Conservation (phyloP, 495 filamentous ascomycete genomes). For the Lophiotrema nucula region DNA sequence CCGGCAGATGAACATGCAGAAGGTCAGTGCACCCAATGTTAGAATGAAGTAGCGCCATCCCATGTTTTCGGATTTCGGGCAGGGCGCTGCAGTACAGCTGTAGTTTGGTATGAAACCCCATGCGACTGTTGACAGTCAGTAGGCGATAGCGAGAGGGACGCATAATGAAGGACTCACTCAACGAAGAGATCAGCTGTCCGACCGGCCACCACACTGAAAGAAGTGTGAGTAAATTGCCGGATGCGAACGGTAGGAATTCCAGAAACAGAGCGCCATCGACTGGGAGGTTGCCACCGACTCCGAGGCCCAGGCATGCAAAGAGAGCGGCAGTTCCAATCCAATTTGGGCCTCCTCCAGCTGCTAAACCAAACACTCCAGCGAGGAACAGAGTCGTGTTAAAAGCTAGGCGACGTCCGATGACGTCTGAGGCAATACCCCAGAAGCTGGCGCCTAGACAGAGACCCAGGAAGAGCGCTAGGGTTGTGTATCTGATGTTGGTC, state of each 20-base stretch:
- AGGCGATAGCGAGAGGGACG: background rate
- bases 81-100: slow-evolving; percentile 45
- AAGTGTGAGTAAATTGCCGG: slow-evolving; percentile 54
- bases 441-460: slow-evolving; percentile 59
- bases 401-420: slow-evolving; percentile 58
- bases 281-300: slow-evolving; percentile 57
- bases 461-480: slow-evolving; percentile 55
- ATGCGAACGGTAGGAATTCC: slow-evolving; percentile 57
- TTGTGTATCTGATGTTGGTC: slow-evolving; percentile 50
- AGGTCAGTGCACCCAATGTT: slow-evolving; percentile 67
- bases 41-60: slow-evolving; percentile 81
- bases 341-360: slow-evolving; percentile 49
- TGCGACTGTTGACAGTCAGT: slow-evolving; percentile 41
- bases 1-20: slow-evolving; percentile 41
- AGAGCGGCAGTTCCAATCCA: slow-evolving; percentile 51
- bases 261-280: slow-evolving; percentile 59
- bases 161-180: slow-evolving; percentile 8
- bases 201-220: slow-evolving; percentile 62
- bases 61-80: slow-evolving; percentile 63
- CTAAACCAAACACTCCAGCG: slow-evolving; percentile 55
- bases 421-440: slow-evolving; percentile 58
- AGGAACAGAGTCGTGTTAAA: slow-evolving; percentile 61
- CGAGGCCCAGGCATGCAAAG: slow-evolving; percentile 45
- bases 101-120: slow-evolving; percentile 59
- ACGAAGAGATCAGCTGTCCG: slow-evolving; percentile 52